Evolutionary conservation across 2,329 filamentous ascomycete genomes (phyloP).

Genomic region (Ophiostoma sp.): DNA sequence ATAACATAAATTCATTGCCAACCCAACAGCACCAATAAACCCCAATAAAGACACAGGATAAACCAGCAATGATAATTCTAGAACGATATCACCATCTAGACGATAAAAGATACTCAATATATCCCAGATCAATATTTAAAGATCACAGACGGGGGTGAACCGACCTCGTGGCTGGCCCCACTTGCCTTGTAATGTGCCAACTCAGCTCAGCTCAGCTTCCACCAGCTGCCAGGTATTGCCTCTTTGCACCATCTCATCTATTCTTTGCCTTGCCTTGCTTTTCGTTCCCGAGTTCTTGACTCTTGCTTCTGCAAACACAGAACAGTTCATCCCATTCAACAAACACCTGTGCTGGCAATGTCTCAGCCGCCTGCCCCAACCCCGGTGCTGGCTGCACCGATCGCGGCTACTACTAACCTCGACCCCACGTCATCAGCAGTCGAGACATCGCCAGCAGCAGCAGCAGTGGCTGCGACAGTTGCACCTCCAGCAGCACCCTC

Average conservation of each 20-base stretch:
- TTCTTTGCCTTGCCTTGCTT: neutral
- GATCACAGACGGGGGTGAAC: neutral
- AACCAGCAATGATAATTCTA: neutral
- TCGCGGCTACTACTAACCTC: neutral
- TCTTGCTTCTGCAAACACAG: neutral
- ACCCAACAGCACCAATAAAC: neutral
- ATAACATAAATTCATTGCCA: neutral
- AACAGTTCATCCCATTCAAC: neutral
- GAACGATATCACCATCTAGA: neutral
- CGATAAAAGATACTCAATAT: neutral
- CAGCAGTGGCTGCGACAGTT: neutral
- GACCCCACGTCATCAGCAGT: neutral
- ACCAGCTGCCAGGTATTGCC: neutral
- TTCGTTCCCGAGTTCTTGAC: neutral
- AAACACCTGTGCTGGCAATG: neutral
- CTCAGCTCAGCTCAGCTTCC: conserved; percentile 7
- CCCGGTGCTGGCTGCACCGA: conserved; percentile 3
- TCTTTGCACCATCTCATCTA: neutral
- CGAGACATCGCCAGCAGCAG: conserved; percentile 1
- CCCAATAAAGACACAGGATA: neutral
- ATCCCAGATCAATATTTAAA: neutral
- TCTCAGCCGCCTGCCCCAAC: conserved; percentile 1
- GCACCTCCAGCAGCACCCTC: neutral
- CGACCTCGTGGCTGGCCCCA: neutral
- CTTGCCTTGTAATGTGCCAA: neutral